Percentiles rank a stretch among this genome's conserved stretches.
Evolutionary conservation across 768 basidiomycete genomes (phyloP).

Genomic region (Podaxis pistillaris): DNA sequence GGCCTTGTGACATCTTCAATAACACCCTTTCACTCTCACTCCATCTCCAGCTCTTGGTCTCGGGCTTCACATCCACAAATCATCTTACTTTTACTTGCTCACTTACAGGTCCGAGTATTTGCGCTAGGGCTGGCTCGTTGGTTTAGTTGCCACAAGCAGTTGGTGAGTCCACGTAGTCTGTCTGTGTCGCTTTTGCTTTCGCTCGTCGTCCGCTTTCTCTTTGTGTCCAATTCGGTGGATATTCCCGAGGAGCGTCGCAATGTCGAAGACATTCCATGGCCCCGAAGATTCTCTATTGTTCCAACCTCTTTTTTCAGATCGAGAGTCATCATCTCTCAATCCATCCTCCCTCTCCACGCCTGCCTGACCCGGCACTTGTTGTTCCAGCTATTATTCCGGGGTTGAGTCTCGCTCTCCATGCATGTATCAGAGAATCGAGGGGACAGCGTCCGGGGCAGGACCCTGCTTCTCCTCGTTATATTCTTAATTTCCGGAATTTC

Average conservation of each 20-base stretch:
- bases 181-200: background rate
- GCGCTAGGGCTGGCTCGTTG: background rate
- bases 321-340: constrained; percentile 5
- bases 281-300: background rate
- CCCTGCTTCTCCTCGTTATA: background rate
- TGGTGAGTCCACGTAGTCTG: constrained; percentile 22
- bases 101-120: constrained; percentile 4
- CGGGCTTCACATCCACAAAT: background rate
- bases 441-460: background rate
- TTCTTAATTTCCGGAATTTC: constrained; percentile 1
- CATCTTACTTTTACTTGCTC: background rate
- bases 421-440: background rate
- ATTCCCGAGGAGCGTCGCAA: background rate
- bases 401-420: background rate
- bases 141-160: constrained; percentile 3
- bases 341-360: background rate
- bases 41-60: constrained; percentile 6
- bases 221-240: background rate
- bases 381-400: background rate
- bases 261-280: background rate
- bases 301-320: background rate
- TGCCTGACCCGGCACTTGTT: background rate
- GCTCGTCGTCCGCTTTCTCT: background rate
- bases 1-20: constrained; percentile 8
- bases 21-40: constrained; percentile 6